These are phyloP conservation scores for Ustilago vetiveriae DNA, from an alignment of 1,284 basidiomycete species.

Conservation along the genomic window DNA sequence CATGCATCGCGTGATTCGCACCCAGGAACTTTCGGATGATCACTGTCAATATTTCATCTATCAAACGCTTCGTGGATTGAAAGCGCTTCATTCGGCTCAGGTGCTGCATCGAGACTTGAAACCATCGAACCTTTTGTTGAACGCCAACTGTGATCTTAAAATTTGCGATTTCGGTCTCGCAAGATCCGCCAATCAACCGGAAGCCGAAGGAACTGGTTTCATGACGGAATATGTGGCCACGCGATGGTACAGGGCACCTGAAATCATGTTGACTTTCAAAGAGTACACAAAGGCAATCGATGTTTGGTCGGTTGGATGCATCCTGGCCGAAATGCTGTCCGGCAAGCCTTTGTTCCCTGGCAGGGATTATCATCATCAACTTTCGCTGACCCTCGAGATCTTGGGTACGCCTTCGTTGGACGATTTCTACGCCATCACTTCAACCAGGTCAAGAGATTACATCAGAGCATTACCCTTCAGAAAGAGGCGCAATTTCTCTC, in stretches of 20 bases:
- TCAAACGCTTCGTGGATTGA: conserved; percentile 71
- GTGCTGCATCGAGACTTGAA: conserved; percentile 66
- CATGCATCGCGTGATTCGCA: conserved; percentile 66
- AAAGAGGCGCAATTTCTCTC: conserved; percentile 80
- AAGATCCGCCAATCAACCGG: conserved; percentile 63
- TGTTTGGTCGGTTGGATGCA: conserved; percentile 90
- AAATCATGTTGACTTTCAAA: conserved; percentile 67
- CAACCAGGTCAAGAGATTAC: conserved; percentile 85
- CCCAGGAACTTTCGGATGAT: conserved; percentile 72
- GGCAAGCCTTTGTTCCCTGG: conserved; percentile 91
- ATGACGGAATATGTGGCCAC: conserved; percentile 68
- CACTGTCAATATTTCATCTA: conserved; percentile 96
- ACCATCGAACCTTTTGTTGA: conserved; percentile 63
- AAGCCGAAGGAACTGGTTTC: conserved; percentile 64
- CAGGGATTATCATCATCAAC: conserved; percentile 70
- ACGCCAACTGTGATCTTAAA: conserved; percentile 66
- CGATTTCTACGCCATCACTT: conserved; percentile 77
- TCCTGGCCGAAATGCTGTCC: conserved; percentile 92
- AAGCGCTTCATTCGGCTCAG: conserved; percentile 66
- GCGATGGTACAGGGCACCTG: conserved; percentile 65
- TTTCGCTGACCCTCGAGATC: conserved; percentile 73
- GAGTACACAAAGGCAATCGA: conserved; percentile 68
- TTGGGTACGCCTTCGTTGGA: conserved; percentile 74
- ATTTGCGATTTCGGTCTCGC: conserved; percentile 68
- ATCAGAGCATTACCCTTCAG: conserved; percentile 91